Evolutionary conservation across 179 eudicot species (phyloP), one percentile per base, ranked within the genome.

Genomic region (Camellia oleifera): DNA sequence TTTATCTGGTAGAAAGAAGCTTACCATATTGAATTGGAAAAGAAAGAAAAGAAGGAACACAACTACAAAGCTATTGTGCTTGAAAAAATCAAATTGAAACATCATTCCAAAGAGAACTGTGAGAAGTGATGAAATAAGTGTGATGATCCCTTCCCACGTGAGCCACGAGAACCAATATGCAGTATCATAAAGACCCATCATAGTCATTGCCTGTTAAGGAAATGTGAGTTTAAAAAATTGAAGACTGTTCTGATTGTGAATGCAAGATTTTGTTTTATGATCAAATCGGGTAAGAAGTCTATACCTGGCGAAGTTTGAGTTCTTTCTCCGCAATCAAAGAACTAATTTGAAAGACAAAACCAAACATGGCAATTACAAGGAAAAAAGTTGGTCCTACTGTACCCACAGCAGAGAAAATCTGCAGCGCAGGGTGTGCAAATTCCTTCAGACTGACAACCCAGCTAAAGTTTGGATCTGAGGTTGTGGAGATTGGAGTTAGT

Each of bases 131-230:
- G 99, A 95, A 61, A 93, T 69, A 69, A 83, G 72, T 12, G 88
- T 84, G 26, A 93, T 68, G 73, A 92, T 78, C 70, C 92, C 92
- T 81, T 95, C 99, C 97, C 95, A 93, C 11, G 89, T 84, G 50
- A 95, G 84, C 98, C 98, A 95, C 18, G 98, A 93, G 61, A 95
- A 82, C 98, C 98, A 95, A 70, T 95, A 91, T 11, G 99, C 99
- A 78, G 94, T 89, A 80, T 95, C 99, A 86, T 90, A 93, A 60
- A 95, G 97, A 81, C 98, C 99, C 98, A 95, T 95, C 87, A 93
- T 89, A 74, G 88, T 84, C 98, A 95, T 92, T 32, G 95, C 97
- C 98, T 95, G 89, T 77, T 52, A 74, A 67, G 26, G 13, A 81
- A 77, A 78, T 23, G 65, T 7, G 14, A 69, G 40, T 12, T 66